Percentiles rank a stretch among this genome's conserved stretches.
Conservation (phyloP, 2,329 filamentous ascomycete species). For the Endocalyx cinctus region DNA sequence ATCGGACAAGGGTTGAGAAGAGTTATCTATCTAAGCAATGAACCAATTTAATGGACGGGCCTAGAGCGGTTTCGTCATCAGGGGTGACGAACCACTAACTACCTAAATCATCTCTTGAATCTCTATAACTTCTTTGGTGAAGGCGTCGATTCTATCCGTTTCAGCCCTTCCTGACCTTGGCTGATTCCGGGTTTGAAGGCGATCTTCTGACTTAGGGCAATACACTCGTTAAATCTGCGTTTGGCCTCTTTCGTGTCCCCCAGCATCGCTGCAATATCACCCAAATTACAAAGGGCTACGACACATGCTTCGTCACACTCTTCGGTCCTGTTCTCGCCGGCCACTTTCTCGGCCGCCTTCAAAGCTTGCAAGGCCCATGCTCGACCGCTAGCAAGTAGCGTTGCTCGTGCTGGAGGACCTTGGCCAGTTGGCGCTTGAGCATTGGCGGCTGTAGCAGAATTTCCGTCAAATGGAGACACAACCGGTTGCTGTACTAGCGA, state of each 20-base stretch:
- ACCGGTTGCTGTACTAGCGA: slow-evolving; percentile 65
- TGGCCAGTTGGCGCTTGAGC: slow-evolving; percentile 38
- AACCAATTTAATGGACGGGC: too few relatives aligned
- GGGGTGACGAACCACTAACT: too few relatives aligned
- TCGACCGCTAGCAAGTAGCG: slow-evolving; percentile 64
- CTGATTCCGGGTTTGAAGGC: slow-evolving; percentile 46
- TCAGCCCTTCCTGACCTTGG: slow-evolving; percentile 50
- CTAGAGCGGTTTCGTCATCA: too few relatives aligned
- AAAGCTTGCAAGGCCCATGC: slow-evolving; percentile 79
- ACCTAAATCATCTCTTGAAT: too few relatives aligned
- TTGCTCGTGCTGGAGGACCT: too few relatives aligned
- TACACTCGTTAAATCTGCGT: slow-evolving; percentile 64
- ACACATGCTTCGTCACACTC: slow-evolving; percentile 84
- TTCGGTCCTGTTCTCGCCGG: slow-evolving; percentile 60
- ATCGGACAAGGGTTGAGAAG: too few relatives aligned
- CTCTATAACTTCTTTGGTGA: slow-evolving; percentile 2
- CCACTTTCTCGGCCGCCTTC: slow-evolving; percentile 59
- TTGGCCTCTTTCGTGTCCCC: slow-evolving; percentile 62
- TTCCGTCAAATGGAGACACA: slow-evolving; percentile 22
- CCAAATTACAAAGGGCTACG: slow-evolving; percentile 80
- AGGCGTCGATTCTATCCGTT: too few relatives aligned
- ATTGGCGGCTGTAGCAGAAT: slow-evolving; percentile 22
- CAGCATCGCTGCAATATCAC: slow-evolving; percentile 74
- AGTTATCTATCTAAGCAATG: too few relatives aligned
- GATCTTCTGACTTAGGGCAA: slow-evolving; percentile 52